Conservation (phyloP, 306 rosid species). For the Erythrophleum fordii region DNA sequence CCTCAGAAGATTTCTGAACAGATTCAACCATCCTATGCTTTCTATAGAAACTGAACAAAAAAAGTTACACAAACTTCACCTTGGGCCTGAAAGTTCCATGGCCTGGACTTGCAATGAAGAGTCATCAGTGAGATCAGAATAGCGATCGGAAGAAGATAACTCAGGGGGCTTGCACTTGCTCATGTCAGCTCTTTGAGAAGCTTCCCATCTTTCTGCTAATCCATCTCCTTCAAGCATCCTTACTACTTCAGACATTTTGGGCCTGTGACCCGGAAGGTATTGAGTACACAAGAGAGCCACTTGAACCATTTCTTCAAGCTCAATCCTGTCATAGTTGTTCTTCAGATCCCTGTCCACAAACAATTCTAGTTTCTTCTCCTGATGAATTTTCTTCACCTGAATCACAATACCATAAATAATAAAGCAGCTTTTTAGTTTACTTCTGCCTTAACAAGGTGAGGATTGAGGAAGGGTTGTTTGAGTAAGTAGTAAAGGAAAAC, state of each 20-base stretch:
- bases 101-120: slow-evolving; percentile 85
- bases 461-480: neutral
- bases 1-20: slow-evolving; percentile 34
- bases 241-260: slow-evolving; percentile 91
- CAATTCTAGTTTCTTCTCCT: slow-evolving; percentile 79
- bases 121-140: slow-evolving; percentile 89
- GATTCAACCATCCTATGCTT: slow-evolving; percentile 49
- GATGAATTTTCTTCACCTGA: slow-evolving; percentile 84
- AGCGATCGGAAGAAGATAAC: slow-evolving; percentile 74
- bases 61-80: slow-evolving; percentile 49
- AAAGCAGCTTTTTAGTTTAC: neutral
- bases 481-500: neutral
- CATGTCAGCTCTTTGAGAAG: slow-evolving; percentile 72
- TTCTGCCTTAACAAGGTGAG: neutral
- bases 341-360: slow-evolving; percentile 89
- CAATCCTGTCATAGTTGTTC: slow-evolving; percentile 74
- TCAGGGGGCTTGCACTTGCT: slow-evolving; percentile 65
- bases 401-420: slow-evolving; percentile 14
- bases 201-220: slow-evolving; percentile 91
- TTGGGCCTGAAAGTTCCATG: slow-evolving; percentile 97
- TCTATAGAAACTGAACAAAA: slow-evolving; percentile 11
- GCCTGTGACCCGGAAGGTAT: slow-evolving; percentile 81
- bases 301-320: slow-evolving; percentile 86
- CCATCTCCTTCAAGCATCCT: slow-evolving; percentile 99
- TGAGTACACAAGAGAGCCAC: slow-evolving; percentile 95